phyloP scores from a whole-genome alignment of 2,329 filamentous ascomycete species.

The Ophiostoma angusticollis region DNA sequence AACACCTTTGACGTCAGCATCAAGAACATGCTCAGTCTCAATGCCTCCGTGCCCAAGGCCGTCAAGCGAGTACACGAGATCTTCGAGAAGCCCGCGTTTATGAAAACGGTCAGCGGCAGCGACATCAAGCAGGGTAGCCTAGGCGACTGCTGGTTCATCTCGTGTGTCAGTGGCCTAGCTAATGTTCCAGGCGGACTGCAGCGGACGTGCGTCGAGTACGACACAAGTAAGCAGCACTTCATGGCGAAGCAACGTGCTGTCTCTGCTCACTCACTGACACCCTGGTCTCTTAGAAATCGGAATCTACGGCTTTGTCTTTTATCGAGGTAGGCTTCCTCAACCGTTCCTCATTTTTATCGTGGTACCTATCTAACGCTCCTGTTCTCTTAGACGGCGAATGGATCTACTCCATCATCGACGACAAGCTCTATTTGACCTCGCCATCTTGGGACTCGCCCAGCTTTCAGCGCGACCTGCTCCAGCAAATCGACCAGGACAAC shows the following conservation, averaged over 20 bases:
- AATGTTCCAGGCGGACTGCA: constrained; percentile 60
- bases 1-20: constrained; percentile 34
- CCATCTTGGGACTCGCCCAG: constrained; percentile 71
- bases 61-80: constrained; percentile 67
- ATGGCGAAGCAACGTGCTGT: too few relatives aligned
- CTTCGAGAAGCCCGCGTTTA: constrained; percentile 60
- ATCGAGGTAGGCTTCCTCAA: constrained; percentile 40
- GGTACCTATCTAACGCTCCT: constrained; percentile 4
- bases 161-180: constrained; percentile 62
- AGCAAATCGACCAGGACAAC: constrained; percentile 62
- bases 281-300: constrained; percentile 41
- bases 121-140: constrained; percentile 67
- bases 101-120: constrained; percentile 50
- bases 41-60: constrained; percentile 49
- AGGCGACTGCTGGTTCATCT: constrained; percentile 78
- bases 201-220: constrained; percentile 61
- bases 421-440: constrained; percentile 75
- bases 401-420: constrained; percentile 84
- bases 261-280: constrained; percentile 7
- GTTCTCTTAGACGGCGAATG: constrained; percentile 64
- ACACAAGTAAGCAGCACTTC: constrained; percentile 47
- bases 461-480: constrained; percentile 59
- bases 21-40: constrained; percentile 32
- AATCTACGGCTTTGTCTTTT: constrained; percentile 84
- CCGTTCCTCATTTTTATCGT: neutral